Evolutionary conservation across 176 grass and related monocot genomes (phyloP).

Genomic region (Oryza coarctata): DNA sequence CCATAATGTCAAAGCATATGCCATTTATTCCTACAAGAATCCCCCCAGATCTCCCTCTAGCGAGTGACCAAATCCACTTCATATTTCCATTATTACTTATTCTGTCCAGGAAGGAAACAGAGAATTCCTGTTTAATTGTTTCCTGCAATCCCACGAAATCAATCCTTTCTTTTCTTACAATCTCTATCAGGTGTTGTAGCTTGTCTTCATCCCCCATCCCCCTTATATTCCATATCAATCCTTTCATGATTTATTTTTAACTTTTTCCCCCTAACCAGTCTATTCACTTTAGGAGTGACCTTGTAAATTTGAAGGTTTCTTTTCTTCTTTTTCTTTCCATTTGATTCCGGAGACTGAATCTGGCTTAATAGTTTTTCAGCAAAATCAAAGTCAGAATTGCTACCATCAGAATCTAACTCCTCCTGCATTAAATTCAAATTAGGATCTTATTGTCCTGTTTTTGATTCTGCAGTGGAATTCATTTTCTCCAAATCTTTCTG

Average conservation of each 20-base stretch:
- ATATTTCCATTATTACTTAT: fast-evolving
- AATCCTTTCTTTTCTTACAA: fast-evolving
- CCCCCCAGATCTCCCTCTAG: background rate
- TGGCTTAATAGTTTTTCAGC: no score
- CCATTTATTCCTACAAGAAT: background rate
- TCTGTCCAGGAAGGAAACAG: fast-evolving
- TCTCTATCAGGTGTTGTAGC: background rate
- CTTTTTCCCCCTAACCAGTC: no score
- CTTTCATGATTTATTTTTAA: background rate
- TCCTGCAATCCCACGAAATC: background rate
- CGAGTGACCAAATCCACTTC: background rate
- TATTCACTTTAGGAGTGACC: no score
- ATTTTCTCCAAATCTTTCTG: no score
- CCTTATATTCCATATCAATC: background rate
- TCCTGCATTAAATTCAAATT: no score
- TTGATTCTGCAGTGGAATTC: no score
- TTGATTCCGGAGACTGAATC: no score
- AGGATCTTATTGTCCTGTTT: no score
- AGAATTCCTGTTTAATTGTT: fast-evolving
- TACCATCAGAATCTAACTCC: no score
- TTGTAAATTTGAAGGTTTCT: no score
- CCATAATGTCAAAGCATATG: fast-evolving
- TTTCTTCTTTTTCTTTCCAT: no score
- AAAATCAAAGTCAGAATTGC: no score
- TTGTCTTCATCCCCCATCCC: background rate